Percentiles rank a stretch among this genome's conserved stretches.
Conservation (phyloP, 148 eudicot genomes). For the Salicornia ramosissima region DNA sequence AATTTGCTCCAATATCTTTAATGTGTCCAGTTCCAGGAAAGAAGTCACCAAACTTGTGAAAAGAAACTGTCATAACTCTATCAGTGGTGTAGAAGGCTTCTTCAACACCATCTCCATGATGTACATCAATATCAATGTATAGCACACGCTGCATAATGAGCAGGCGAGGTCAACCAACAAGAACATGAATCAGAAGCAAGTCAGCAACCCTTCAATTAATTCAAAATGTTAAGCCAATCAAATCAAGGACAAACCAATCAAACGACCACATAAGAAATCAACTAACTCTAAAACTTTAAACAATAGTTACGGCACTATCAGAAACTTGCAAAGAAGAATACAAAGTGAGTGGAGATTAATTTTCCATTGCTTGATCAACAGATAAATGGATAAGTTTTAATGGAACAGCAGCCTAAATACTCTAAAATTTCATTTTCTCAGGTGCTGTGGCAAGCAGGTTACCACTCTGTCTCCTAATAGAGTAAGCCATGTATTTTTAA, state of each 20-base stretch:
- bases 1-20: constrained; percentile 61
- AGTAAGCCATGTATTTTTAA: too few species aligned
- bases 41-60: constrained; percentile 92
- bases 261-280: neutral
- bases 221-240: too few species aligned
- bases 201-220: neutral
- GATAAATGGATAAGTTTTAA: too few species aligned
- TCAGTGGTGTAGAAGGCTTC: constrained; percentile 90
- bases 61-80: constrained; percentile 94
- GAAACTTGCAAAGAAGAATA: too few species aligned
- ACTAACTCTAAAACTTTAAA: too few species aligned
- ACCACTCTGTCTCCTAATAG: too few species aligned
- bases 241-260: neutral
- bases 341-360: too few species aligned
- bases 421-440: too few species aligned
- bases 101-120: constrained; percentile 97
- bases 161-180: constrained; percentile 1
- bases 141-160: constrained; percentile 69
- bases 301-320: too few species aligned
- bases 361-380: too few species aligned
- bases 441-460: too few species aligned
- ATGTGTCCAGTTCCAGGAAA: constrained; percentile 95
- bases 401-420: too few species aligned
- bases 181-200: neutral
- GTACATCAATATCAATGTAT: constrained; percentile 84